phyloP scores from a whole-genome alignment of 345 rosid genomes.

The Camelina neglecta region DNA sequence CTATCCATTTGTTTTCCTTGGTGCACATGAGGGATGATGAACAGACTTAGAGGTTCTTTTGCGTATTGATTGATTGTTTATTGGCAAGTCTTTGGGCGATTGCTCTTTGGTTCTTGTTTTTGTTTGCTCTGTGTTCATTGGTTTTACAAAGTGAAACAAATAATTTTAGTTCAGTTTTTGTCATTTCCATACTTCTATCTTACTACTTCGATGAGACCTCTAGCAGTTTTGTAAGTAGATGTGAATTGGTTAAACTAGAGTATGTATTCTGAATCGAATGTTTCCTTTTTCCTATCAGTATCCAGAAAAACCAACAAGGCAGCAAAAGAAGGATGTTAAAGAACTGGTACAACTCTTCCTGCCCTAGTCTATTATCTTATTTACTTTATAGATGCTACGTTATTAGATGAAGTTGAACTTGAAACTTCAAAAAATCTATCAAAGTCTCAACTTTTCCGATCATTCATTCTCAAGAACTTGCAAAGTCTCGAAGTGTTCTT shows the following conservation, averaged over 20 bases:
- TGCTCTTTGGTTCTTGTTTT: constrained; percentile 4
- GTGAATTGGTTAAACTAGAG: constrained; percentile 9
- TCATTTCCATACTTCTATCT: background rate
- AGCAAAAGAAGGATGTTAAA: constrained; percentile 88
- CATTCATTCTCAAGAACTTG: background rate
- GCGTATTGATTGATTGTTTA: background rate
- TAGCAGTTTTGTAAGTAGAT: background rate
- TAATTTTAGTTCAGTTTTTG: background rate
- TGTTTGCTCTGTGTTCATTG: constrained; percentile 14
- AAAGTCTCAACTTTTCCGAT: constrained; percentile 3
- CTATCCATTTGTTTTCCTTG: background rate
- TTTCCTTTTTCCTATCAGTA: constrained; percentile 56
- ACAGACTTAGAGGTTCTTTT: background rate
- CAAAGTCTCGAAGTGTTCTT: constrained; percentile 4
- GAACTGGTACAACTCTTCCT: constrained; percentile 66
- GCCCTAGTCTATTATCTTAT: background rate
- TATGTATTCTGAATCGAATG: constrained; percentile 1
- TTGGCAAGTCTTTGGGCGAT: background rate
- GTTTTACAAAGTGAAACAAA: background rate
- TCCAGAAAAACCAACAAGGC: constrained; percentile 96
- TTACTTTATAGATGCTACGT: background rate
- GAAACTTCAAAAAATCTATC: background rate
- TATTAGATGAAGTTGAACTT: constrained; percentile 17
- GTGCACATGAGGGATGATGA: background rate
- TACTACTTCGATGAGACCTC: background rate